phyloP scores from a whole-genome alignment of 805 yeast species.

The Yamadazyma kitorensis region DNA sequence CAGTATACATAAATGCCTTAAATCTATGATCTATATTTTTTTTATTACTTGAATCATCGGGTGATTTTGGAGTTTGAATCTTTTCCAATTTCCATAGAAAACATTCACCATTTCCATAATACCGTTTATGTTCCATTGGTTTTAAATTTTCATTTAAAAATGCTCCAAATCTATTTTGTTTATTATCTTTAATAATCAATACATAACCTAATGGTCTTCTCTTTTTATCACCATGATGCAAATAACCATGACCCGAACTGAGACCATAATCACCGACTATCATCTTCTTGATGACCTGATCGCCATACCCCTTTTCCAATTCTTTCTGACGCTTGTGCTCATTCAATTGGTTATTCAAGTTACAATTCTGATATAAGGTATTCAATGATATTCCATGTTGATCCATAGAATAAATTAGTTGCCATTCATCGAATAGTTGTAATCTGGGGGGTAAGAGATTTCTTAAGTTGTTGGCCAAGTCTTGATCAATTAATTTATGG shows the following conservation, averaged over 20 bases:
- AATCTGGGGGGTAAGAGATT: slow-evolving; percentile 71
- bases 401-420: slow-evolving; percentile 75
- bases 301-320: slow-evolving; percentile 34
- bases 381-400: slow-evolving; percentile 87
- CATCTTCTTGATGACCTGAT: slow-evolving; percentile 32
- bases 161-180: slow-evolving; percentile 70
- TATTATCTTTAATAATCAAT: slow-evolving; percentile 63
- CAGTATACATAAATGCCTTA: slow-evolving; percentile 84
- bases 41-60: neutral
- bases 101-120: slow-evolving; percentile 94
- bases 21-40: slow-evolving; percentile 35
- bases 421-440: slow-evolving; percentile 78
- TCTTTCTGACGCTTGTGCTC: slow-evolving; percentile 15
- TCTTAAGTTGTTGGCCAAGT: slow-evolving; percentile 73
- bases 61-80: slow-evolving; percentile 2
- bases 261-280: slow-evolving; percentile 19
- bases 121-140: slow-evolving; percentile 69
- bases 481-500: slow-evolving; percentile 54
- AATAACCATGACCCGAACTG: no score
- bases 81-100: slow-evolving; percentile 79
- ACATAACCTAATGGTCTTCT: slow-evolving; percentile 64
- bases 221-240: slow-evolving; percentile 11
- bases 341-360: slow-evolving; percentile 40
- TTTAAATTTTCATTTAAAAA: slow-evolving; percentile 70
- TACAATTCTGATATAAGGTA: slow-evolving; percentile 63